Conservation (phyloP, 345 rosid species). For the Bruguiera sexangula region DNA sequence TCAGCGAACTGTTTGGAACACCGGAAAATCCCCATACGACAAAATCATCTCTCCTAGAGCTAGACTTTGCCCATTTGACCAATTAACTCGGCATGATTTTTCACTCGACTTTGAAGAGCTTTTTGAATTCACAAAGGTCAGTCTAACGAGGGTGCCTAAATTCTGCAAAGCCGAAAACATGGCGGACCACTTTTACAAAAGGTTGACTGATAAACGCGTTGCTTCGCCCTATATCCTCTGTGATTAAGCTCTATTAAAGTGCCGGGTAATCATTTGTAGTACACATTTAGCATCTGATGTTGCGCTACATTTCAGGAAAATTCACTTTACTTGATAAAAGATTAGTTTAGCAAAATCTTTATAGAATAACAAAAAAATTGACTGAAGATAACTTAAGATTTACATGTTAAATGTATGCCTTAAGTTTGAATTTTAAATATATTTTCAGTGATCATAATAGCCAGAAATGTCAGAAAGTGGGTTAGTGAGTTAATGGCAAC, state of each 20-base stretch:
- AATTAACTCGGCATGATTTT: not conserved
- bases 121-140: too few relatives aligned
- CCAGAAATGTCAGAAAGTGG: too few relatives aligned
- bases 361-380: too few relatives aligned
- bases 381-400: too few relatives aligned
- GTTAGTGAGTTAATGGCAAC: too few relatives aligned
- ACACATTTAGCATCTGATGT: slow-evolving; percentile 37
- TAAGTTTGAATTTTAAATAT: too few relatives aligned
- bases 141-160: not conserved
- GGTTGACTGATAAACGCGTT: not conserved
- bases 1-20: slow-evolving; percentile 16
- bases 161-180: not conserved
- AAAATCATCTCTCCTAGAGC: slow-evolving; percentile 34
- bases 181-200: not conserved
- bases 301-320: slow-evolving; percentile 1
- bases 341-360: too few relatives aligned
- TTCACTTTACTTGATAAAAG: slow-evolving; percentile 21
- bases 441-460: too few relatives aligned
- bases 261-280: slow-evolving; percentile 34
- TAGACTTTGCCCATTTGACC: slow-evolving; percentile 21
- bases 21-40: slow-evolving; percentile 29
- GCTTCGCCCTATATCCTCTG: not conserved
- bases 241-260: not conserved
- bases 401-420: too few relatives aligned
- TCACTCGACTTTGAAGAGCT: slow-evolving; percentile 5